These are phyloP conservation scores for Bruguiera sexangula DNA, from an alignment of 345 rosid genomes.

Conservation along the genomic window DNA sequence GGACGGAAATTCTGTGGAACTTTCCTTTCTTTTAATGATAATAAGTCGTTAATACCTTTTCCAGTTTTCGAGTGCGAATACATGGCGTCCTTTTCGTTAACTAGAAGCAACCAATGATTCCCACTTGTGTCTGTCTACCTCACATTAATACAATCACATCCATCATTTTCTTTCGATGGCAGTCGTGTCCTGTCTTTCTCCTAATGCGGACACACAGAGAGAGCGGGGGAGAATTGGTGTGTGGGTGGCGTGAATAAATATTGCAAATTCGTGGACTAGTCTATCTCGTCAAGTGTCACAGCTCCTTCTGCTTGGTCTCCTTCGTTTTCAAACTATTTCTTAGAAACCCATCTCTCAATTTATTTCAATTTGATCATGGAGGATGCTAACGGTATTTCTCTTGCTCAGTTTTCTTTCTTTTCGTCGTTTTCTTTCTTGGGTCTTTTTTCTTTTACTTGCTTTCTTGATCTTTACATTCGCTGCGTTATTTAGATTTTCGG, in stretches of 20 bases:
- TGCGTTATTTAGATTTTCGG: not conserved
- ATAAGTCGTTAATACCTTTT: too few relatives aligned
- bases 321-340: not conserved
- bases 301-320: not conserved
- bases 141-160: not conserved
- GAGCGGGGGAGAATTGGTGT: too few relatives aligned
- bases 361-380: conserved; percentile 13
- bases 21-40: too few relatives aligned
- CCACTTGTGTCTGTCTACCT: not conserved
- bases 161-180: not conserved
- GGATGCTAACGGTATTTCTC: conserved; percentile 8
- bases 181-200: not conserved
- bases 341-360: not conserved
- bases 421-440: not conserved
- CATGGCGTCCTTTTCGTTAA: too few relatives aligned
- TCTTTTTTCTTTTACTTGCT: not conserved
- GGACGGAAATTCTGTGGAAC: too few relatives aligned
- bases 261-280: conserved; percentile 14
- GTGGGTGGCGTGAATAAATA: not conserved
- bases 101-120: not conserved
- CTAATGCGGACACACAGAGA: too few relatives aligned
- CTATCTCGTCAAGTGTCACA: not conserved
- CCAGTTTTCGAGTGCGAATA: too few relatives aligned
- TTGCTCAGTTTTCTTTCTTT: not conserved
- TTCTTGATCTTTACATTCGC: not conserved